Conservation (phyloP, 2,329 filamentous ascomycete species). For the Pseudovirgaria hyperparasitica region DNA sequence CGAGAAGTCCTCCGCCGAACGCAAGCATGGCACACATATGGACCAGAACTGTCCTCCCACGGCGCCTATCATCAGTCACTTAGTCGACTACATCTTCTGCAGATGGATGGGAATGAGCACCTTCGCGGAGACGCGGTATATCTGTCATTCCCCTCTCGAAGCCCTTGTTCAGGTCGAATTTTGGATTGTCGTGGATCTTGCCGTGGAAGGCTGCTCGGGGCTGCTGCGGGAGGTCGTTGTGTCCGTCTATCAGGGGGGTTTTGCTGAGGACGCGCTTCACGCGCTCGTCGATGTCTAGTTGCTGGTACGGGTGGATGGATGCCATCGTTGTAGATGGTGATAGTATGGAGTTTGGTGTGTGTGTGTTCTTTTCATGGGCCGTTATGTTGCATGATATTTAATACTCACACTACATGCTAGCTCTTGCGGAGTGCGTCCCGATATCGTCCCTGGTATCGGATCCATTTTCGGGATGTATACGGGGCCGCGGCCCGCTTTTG, state of each 20-base stretch:
- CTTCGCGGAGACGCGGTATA: constrained; percentile 6
- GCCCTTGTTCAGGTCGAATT: constrained; percentile 19
- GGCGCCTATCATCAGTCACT: constrained; percentile 7
- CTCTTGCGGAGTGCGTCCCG: too few species aligned
- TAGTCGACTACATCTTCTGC: background rate
- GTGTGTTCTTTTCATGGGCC: too few species aligned
- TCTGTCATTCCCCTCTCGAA: constrained; percentile 21
- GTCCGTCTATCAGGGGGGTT: constrained; percentile 23
- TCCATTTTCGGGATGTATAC: too few species aligned
- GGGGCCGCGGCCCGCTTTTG: too few species aligned
- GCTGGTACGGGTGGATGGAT: constrained; percentile 7
- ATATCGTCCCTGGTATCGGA: too few species aligned
- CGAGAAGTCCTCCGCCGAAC: constrained; percentile 14
- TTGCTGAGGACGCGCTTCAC: constrained; percentile 14
- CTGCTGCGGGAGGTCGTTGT: constrained; percentile 20
- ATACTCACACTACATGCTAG: too few species aligned
- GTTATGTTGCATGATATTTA: too few species aligned
- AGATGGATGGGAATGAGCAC: background rate
- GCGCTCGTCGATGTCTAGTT: constrained; percentile 15
- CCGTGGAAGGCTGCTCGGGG: constrained; percentile 12
- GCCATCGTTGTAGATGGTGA: too few species aligned
- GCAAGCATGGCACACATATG: constrained; percentile 9
- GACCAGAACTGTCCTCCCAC: constrained; percentile 17
- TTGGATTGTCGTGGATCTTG: constrained; percentile 19
- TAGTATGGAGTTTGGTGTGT: too few species aligned